phyloP scores from a whole-genome alignment of 257 asterid genomes.

The Forsythia suspensa region DNA sequence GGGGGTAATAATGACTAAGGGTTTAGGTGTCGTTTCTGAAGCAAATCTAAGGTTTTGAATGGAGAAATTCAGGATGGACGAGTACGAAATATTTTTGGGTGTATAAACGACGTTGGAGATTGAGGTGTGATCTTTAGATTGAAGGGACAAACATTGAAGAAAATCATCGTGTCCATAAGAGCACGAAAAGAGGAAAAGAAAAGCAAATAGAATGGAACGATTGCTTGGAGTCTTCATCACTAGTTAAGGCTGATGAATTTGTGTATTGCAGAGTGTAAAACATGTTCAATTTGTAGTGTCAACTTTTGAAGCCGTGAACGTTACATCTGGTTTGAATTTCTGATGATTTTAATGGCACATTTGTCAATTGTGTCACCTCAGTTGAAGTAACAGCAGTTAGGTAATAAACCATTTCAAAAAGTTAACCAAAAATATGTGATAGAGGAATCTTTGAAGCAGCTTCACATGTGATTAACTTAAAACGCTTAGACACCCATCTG shows the following conservation, averaged over 20 bases:
- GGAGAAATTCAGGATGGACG: slow-evolving; percentile 24
- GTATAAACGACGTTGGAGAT: slow-evolving; percentile 13
- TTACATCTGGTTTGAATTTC: no score
- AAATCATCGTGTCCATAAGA: neutral
- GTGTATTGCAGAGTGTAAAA: neutral
- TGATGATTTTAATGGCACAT: no score
- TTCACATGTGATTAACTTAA: no score
- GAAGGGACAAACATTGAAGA: neutral
- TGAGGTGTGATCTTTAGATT: neutral
- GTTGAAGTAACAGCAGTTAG: no score
- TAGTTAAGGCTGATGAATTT: neutral
- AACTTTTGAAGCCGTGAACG: neutral
- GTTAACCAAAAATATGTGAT: no score
- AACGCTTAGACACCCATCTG: no score
- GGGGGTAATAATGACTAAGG: slow-evolving; percentile 32
- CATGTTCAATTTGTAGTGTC: neutral
- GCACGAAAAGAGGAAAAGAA: neutral
- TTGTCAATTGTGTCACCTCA: no score
- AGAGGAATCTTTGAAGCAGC: no score
- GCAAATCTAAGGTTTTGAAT: slow-evolving; percentile 31
- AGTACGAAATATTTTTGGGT: slow-evolving; percentile 23
- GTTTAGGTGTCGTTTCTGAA: slow-evolving; percentile 21
- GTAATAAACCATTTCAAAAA: no score
- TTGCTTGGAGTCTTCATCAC: neutral
- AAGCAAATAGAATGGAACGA: neutral